Conservation (phyloP, 2,329 filamentous ascomycete genomes). For the Sordariomycetes sp. region DNA sequence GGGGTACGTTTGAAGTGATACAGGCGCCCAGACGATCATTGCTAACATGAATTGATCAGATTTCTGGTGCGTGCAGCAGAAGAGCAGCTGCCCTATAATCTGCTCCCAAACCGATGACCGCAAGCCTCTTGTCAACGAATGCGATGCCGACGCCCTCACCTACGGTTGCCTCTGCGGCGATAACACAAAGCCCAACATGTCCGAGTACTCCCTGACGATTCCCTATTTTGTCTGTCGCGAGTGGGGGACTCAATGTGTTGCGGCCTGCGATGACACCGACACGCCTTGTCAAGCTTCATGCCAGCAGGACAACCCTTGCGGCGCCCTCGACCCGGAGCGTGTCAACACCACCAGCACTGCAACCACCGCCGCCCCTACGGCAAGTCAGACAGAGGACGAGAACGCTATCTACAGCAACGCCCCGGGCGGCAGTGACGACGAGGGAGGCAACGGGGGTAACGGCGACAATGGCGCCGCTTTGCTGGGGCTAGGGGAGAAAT, state of each 20-base stretch:
- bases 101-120: conserved; percentile 51
- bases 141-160: conserved; percentile 48
- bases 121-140: conserved; percentile 52
- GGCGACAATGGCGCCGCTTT: conserved; percentile 10
- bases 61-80: conserved; percentile 58
- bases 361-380: conserved; percentile 28
- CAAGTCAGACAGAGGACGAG: conserved; percentile 19
- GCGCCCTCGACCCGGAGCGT: conserved; percentile 54
- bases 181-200: conserved; percentile 58
- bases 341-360: conserved; percentile 45
- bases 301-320: conserved; percentile 60
- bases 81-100: conserved; percentile 59
- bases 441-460: conserved; percentile 7
- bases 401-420: conserved; percentile 25
- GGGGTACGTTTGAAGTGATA: conserved; percentile 32
- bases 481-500: conserved; percentile 23
- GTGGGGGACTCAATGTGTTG: conserved; percentile 61
- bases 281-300: conserved; percentile 55
- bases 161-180: conserved; percentile 67
- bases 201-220: conserved; percentile 69
- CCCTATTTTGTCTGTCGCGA: conserved; percentile 69
- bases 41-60: conserved; percentile 24
- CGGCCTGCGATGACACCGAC: conserved; percentile 52
- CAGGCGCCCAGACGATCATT: conserved; percentile 10
- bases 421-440: conserved; percentile 10